Conservation (phyloP, 1,139 yeast species). For the Hyphopichia burtonii region DNA sequence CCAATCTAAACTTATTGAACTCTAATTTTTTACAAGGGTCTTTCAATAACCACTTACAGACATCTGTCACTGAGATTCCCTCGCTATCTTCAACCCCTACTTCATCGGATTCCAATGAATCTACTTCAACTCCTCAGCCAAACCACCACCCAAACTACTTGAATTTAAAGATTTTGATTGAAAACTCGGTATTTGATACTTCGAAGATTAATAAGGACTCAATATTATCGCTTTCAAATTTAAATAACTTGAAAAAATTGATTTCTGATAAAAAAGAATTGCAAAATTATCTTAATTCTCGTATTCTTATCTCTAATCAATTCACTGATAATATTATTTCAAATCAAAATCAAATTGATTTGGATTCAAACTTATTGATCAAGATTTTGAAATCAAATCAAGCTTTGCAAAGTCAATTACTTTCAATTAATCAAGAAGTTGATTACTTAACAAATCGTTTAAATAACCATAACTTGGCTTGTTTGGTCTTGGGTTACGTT, state of each 20-base stretch:
- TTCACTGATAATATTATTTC: slow-evolving; percentile 28
- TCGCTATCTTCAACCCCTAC: slow-evolving; percentile 19
- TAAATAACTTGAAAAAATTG: slow-evolving; percentile 26
- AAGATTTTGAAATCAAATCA: slow-evolving; percentile 36
- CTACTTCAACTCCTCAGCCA: slow-evolving; percentile 3
- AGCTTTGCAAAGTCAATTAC: slow-evolving; percentile 32
- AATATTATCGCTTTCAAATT: slow-evolving; percentile 30
- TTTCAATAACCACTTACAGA: slow-evolving; percentile 39
- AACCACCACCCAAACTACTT: slow-evolving; percentile 26
- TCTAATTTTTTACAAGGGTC: slow-evolving; percentile 29
- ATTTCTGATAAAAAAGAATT: slow-evolving; percentile 33
- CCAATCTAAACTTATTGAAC: slow-evolving; percentile 18
- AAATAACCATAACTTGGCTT: slow-evolving; percentile 43
- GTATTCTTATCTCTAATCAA: slow-evolving; percentile 33
- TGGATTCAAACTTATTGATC: slow-evolving; percentile 27
- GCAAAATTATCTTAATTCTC: slow-evolving; percentile 32
- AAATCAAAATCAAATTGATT: slow-evolving; percentile 14
- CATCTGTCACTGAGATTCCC: slow-evolving; percentile 18
- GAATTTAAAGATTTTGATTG: slow-evolving; percentile 43
- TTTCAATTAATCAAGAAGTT: slow-evolving; percentile 28
- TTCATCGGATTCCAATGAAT: slow-evolving; percentile 9
- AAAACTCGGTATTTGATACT: slow-evolving; percentile 45
- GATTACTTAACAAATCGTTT: slow-evolving; percentile 26
- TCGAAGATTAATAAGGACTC: slow-evolving; percentile 35
- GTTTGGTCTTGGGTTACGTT: slow-evolving; percentile 45